These are phyloP conservation scores for Fusarium domesticum DNA, from an alignment of 2,329 filamentous ascomycete genomes.

Conservation along the genomic window DNA sequence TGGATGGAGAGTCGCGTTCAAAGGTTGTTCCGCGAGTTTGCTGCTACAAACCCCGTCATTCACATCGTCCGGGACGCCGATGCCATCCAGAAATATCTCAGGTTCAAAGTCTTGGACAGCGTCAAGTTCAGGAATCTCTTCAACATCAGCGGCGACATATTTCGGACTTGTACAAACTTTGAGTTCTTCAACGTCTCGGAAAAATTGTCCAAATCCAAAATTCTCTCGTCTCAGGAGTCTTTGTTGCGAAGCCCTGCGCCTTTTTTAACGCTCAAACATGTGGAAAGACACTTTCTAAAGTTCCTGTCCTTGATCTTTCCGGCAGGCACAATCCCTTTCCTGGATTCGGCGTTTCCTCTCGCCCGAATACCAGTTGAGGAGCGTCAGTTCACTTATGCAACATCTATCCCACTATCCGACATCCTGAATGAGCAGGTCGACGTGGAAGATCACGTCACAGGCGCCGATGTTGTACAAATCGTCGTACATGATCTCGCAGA, in stretches of 20 bases:
- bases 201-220: constrained; percentile 32
- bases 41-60: constrained; percentile 65
- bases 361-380: constrained; percentile 59
- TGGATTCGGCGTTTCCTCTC: constrained; percentile 64
- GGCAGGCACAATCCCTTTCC: constrained; percentile 51
- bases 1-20: constrained; percentile 66
- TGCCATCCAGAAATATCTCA: constrained; percentile 63
- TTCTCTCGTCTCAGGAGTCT: constrained; percentile 8
- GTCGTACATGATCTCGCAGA: constrained; percentile 38
- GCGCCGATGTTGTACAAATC: constrained; percentile 65
- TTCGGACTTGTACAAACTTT: constrained; percentile 66
- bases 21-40: constrained; percentile 58
- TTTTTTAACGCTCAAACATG: constrained; percentile 64
- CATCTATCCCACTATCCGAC: constrained; percentile 58
- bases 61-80: constrained; percentile 64
- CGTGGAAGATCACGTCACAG: constrained; percentile 63
- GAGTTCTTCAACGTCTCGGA: constrained; percentile 77
- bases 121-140: constrained; percentile 58
- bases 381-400: constrained; percentile 64
- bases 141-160: constrained; percentile 54
- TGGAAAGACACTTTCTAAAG: constrained; percentile 67
- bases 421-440: constrained; percentile 54
- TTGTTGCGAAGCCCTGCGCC: constrained; percentile 46
- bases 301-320: constrained; percentile 62
- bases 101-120: constrained; percentile 51